These are phyloP conservation scores for Suillus ampliporus DNA, from an alignment of 768 basidiomycete species.

Conservation along the genomic window DNA sequence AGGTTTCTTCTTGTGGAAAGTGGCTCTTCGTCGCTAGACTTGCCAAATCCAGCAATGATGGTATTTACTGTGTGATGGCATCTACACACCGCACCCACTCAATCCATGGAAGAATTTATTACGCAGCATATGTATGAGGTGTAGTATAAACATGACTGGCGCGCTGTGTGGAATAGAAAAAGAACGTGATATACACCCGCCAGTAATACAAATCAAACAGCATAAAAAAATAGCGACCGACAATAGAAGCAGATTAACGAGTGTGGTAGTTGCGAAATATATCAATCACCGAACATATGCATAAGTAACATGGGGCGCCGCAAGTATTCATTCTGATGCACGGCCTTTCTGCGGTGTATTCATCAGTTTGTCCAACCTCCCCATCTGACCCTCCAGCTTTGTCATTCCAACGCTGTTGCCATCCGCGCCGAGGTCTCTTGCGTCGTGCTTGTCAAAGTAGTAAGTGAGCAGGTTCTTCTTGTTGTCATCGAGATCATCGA, in stretches of 20 bases:
- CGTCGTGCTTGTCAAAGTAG: slow-evolving; percentile 87
- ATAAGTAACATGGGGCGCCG: background rate
- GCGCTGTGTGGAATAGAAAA: background rate
- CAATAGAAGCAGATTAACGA: background rate
- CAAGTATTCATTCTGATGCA: slow-evolving; percentile 14
- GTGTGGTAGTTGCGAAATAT: background rate
- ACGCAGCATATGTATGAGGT: background rate
- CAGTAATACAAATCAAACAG: slow-evolving; percentile 9
- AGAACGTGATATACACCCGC: slow-evolving; percentile 17
- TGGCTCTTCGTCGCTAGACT: slow-evolving; percentile 33
- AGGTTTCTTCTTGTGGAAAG: slow-evolving; percentile 50
- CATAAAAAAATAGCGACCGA: background rate
- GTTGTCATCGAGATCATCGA: slow-evolving; percentile 85
- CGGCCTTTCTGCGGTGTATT: slow-evolving; percentile 64
- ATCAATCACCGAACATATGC: background rate
- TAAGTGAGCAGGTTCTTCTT: slow-evolving; percentile 92
- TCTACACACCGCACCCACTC: too few relatives aligned
- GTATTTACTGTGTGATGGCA: background rate
- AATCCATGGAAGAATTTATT: background rate
- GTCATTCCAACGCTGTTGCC: slow-evolving; percentile 57
- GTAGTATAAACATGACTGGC: slow-evolving; percentile 1
- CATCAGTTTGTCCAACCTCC: slow-evolving; percentile 77
- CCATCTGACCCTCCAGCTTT: slow-evolving; percentile 80
- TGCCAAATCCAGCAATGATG: background rate
- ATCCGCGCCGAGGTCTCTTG: slow-evolving; percentile 53